Percentiles rank a stretch among this genome's conserved stretches.
These are phyloP conservation scores for Kalanchoe fedtschenkoi DNA, from an alignment of 164 flowering plant species.

Conservation along the genomic window DNA sequence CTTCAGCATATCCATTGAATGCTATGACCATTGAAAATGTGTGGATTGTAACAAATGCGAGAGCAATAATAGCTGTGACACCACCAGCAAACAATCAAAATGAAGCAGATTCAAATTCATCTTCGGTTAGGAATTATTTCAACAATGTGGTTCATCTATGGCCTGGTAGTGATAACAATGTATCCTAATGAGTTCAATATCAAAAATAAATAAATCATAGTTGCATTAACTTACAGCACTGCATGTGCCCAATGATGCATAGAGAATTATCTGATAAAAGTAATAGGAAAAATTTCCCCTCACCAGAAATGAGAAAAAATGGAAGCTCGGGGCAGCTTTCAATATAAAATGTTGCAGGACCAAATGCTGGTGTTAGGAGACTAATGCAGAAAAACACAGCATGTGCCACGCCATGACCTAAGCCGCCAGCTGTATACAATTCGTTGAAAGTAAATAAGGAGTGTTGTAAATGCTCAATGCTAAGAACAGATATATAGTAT, in stretches of 20 bases:
- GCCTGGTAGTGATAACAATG: not conserved
- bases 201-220: no score
- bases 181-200: no score
- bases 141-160: not conserved
- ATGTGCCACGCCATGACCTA: not conserved
- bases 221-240: not conserved
- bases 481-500: not conserved
- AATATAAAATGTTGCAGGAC: slow-evolving; percentile 81
- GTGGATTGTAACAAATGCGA: slow-evolving; percentile 85
- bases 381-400: slow-evolving; percentile 42
- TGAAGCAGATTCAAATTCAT: not conserved
- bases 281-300: slow-evolving; percentile 19
- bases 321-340: slow-evolving; percentile 73
- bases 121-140: not conserved
- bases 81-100: slow-evolving; percentile 7
- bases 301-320: slow-evolving; percentile 83
- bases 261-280: no score
- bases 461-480: not conserved
- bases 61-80: slow-evolving; percentile 66
- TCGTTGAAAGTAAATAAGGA: not conserved
- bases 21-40: slow-evolving; percentile 99
- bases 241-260: not conserved
- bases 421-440: not conserved
- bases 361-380: slow-evolving; percentile 36
- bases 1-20: slow-evolving; percentile 78